phyloP scores from a whole-genome alignment of 2,329 filamentous ascomycete species.

The Emergomyces pasteurianus region DNA sequence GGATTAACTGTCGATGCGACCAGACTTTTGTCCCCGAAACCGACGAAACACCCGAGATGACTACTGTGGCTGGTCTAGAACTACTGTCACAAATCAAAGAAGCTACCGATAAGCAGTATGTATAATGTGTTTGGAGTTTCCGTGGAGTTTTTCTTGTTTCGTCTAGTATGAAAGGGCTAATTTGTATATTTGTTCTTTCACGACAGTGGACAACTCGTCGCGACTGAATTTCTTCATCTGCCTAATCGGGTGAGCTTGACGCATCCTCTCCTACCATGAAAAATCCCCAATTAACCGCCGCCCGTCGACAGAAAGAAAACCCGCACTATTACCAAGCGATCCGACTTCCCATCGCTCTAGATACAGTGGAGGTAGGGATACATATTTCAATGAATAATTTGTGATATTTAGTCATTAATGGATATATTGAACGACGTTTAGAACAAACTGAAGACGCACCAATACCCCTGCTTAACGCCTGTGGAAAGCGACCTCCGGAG shows the following conservation, averaged over 20 bases:
- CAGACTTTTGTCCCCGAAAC: conserved; percentile 12
- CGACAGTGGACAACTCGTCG: conserved; percentile 57
- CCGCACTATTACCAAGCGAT: conserved; percentile 67
- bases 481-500: conserved; percentile 80
- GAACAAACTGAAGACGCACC: conserved; percentile 54
- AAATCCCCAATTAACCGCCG: neutral
- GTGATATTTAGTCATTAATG: neutral
- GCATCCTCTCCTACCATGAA: neutral
- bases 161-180: neutral
- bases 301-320: conserved; percentile 39
- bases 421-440: conserved; percentile 12
- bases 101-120: conserved; percentile 12
- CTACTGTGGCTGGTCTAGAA: conserved; percentile 8
- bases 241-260: conserved; percentile 40
- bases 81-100: conserved; percentile 11
- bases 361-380: conserved; percentile 53
- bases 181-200: neutral
- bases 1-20: conserved; percentile 9
- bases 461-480: conserved; percentile 59
- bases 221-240: conserved; percentile 62
- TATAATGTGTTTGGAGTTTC: neutral
- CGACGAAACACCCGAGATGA: conserved; percentile 12
- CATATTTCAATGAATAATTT: neutral
- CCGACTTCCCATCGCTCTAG: conserved; percentile 65
- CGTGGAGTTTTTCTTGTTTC: neutral